A percentile compares a stretch with the other conserved stretches of the same genome.
phyloP scores from a whole-genome alignment of 2,329 filamentous ascomycete genomes.

The Talaromyces sp. region DNA sequence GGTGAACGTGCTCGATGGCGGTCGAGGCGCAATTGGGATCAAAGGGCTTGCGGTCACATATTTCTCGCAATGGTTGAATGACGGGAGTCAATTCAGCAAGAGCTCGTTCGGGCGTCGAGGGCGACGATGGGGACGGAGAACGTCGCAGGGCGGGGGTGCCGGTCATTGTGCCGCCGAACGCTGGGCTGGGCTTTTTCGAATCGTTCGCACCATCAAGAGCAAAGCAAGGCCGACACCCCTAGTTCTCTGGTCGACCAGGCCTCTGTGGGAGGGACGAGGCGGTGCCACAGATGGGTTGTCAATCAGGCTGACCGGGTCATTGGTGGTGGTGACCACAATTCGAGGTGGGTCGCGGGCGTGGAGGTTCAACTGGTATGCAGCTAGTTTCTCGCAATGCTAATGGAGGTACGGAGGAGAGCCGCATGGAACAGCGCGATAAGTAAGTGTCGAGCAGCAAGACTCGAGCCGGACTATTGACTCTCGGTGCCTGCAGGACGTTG shows the following conservation, averaged over 20 bases:
- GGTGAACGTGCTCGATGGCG: slow-evolving; percentile 54
- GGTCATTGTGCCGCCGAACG: slow-evolving; percentile 9
- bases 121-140: slow-evolving; percentile 3
- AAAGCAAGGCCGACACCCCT: not conserved
- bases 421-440: not conserved
- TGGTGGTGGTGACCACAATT: not conserved
- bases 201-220: not conserved
- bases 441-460: not conserved
- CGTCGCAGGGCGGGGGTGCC: slow-evolving; percentile 5
- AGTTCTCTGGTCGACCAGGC: not conserved
- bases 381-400: too few species aligned
- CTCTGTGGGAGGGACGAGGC: not conserved
- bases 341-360: not conserved
- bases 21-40: slow-evolving; percentile 30
- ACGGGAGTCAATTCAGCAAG: slow-evolving; percentile 12
- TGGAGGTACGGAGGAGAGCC: not conserved
- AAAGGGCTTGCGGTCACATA: slow-evolving; percentile 23
- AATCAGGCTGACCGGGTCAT: not conserved
- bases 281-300: not conserved
- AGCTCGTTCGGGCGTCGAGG: slow-evolving; percentile 3
- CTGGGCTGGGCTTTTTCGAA: not conserved
- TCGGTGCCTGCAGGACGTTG: not conserved
- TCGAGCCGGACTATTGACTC: not conserved
- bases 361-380: not conserved
- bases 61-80: slow-evolving; percentile 31